Percentiles rank a stretch among this genome's conserved stretches.
These are phyloP conservation scores for Pythium rhizo-oryzae DNA, from an alignment of 352 stramenopile species.

Conservation along the genomic window DNA sequence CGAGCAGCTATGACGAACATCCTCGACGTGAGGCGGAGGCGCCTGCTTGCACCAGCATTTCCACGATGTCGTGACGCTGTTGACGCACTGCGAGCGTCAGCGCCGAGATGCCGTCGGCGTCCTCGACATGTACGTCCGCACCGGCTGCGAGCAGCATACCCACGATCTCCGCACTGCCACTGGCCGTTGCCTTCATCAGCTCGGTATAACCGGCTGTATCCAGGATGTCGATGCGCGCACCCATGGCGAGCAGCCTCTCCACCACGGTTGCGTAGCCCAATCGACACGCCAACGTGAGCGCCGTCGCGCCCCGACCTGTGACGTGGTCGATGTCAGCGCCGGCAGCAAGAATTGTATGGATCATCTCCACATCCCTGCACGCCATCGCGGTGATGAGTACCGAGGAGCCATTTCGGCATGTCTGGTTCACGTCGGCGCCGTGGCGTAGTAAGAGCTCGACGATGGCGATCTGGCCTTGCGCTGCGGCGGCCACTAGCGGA, in stretches of 20 bases:
- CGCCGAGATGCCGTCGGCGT: not conserved
- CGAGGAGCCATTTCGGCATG: not conserved
- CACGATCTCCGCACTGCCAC: not conserved
- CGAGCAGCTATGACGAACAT: too few species aligned
- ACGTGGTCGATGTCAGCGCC: constrained; percentile 7
- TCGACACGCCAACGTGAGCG: not conserved
- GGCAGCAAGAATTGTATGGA: not conserved
- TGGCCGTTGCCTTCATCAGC: not conserved
- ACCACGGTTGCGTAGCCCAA: not conserved
- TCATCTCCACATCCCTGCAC: not conserved
- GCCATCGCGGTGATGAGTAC: not conserved
- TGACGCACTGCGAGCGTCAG: not conserved
- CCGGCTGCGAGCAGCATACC: constrained; percentile 3
- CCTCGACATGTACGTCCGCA: not conserved
- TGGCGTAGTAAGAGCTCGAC: not conserved
- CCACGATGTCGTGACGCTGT: not conserved
- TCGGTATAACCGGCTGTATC: not conserved
- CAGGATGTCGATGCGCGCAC: not conserved
- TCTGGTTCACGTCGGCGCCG: not conserved
- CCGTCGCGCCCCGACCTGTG: not conserved
- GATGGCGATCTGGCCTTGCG: not conserved
- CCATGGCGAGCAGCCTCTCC: not conserved
- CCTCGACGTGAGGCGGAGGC: too few species aligned
- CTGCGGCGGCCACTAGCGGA: not conserved
- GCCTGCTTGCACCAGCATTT: not conserved